Base-by-base conservation (phyloP, 345 rosid genomes). In the Eucalyptus lansdowneana region DNA sequence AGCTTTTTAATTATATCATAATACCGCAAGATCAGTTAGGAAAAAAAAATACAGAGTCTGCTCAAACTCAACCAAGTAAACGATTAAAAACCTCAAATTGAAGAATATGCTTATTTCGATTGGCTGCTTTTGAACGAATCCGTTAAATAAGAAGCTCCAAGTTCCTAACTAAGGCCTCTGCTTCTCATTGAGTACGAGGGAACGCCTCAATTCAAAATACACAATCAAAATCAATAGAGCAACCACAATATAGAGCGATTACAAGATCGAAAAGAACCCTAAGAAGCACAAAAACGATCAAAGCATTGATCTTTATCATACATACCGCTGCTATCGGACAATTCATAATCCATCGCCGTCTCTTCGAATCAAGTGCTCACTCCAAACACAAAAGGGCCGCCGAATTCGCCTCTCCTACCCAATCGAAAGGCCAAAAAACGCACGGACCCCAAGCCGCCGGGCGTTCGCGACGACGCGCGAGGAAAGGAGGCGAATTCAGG, bases 321-420 rank as follows among this genome's bases (percentile, higher is more conserved):
- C 96, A 92, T 88, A 95, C 97, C 96, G 88, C 97, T 96, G 91
- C 96, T 96, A 87, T 96, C 96, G 76, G 96, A 96, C 91, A 93
- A 91, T 56, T 91, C 95, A 90, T 92, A 96, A 88, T 94, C 94
- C 96, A 95, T 96, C 72, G 51, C 88, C 54, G 90, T 88, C 69
- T 65, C 12, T 37, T 89, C 88, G 56, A 91, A 89, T 88, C 88
- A 88, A 88, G 50, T 7, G 5, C 56, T 86, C 80, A 25, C 40
- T 50, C 89, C 90, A 37, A 58, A 88, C 83, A 50, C 86, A 4
- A 88, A 65, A 62, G 62, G 76, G 58, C 42, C 88, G 31, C 86
- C 51, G 31, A 47, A 31, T 69, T 86, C 80, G 37, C 34, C 17
- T 40, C 56, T 34, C 15, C 58, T 24, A 47, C 86, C 85, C 44